Base-by-base conservation (phyloP, 495 filamentous ascomycete genomes). In the Peziza echinospora region DNA sequence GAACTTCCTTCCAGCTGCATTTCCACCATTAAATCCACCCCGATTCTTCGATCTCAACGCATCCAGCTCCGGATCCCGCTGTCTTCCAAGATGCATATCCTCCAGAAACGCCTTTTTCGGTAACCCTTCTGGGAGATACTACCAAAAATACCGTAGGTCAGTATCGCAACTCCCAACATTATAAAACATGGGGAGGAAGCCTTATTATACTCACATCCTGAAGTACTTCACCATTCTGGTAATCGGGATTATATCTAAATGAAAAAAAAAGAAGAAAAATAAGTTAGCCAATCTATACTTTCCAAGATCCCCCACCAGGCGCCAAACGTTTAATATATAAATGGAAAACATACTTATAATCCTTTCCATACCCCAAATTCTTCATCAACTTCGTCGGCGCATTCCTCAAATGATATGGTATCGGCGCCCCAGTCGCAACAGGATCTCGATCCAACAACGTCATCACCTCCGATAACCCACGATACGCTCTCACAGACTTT, bases 201-300 rank as follows among this genome's bases (percentile, higher is more conserved):
- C 2, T 10, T n/a, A n/a, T 41, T 19, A 47, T 51, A 50, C 56
- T 17, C 45, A 57, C 54, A 28, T 89, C 81, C 63, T 97, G 89
- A 53, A 67, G 70, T 16, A 94, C 85, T 55, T 66, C 73, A n/a
- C 89, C 89, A 50, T 84, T 75, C 52, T 67, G 62, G 57, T 82
- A 97, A 53, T 84, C 78, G 0, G 89, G 89, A 55, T 91, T 91
- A 61, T 97, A 97, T n/a, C n/a, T n/a, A n/a, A n/a, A n/a, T n/a
- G n/a, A n/a, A n/a, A n/a, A n/a, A n/a, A n/a, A n/a, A n/a, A n/a
- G n/a, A n/a, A n/a, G n/a, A n/a, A n/a, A n/a, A n/a, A n/a, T n/a
- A n/a, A n/a, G n/a, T n/a, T n/a, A n/a, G n/a, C n/a, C n/a, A n/a
- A n/a, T n/a, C n/a, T n/a, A n/a, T n/a, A n/a, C n/a, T n/a, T n/a